Percentiles rank a stretch among this genome's conserved stretches.
Conservation (phyloP, 2,329 filamentous ascomycete genomes). For the Didymella lethalis region DNA sequence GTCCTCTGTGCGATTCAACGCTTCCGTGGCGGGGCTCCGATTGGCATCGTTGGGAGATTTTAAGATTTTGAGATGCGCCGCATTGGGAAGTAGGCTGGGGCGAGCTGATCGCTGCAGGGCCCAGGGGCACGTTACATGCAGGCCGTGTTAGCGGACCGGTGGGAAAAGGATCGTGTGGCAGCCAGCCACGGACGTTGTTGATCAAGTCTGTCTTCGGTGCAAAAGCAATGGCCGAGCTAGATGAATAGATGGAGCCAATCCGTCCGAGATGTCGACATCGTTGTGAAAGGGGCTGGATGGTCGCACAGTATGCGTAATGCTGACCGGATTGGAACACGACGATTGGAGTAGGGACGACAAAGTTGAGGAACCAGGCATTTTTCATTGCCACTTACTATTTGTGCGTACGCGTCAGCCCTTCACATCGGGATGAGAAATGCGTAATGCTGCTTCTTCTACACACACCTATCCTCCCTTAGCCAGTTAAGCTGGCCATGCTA, state of each 20-base stretch:
- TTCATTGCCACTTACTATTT: slow-evolving; percentile 15
- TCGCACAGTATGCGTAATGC: slow-evolving; percentile 7
- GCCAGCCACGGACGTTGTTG: slow-evolving; percentile 10
- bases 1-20: slow-evolving; percentile 1
- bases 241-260: background rate
- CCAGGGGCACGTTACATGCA: slow-evolving; percentile 11
- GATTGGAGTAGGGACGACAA: background rate
- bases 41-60: background rate
- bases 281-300: background rate
- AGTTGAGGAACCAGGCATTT: background rate
- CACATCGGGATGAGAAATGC: slow-evolving; percentile 8
- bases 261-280: background rate
- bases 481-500: slow-evolving; percentile 12
- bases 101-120: slow-evolving; percentile 10
- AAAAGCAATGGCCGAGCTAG: background rate
- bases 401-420: slow-evolving; percentile 16
- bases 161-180: slow-evolving; percentile 1
- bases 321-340: background rate
- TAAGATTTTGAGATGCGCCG: background rate
- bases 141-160: slow-evolving; percentile 1
- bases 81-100: background rate
- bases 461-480: slow-evolving; percentile 1
- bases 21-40: background rate
- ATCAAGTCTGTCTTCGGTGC: background rate
- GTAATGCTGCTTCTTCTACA: slow-evolving; percentile 16